A percentile compares a stretch with the other conserved stretches of the same genome.
phyloP scores from a whole-genome alignment of 2,329 filamentous ascomycete genomes.

The Colletotrichum aenigma region DNA sequence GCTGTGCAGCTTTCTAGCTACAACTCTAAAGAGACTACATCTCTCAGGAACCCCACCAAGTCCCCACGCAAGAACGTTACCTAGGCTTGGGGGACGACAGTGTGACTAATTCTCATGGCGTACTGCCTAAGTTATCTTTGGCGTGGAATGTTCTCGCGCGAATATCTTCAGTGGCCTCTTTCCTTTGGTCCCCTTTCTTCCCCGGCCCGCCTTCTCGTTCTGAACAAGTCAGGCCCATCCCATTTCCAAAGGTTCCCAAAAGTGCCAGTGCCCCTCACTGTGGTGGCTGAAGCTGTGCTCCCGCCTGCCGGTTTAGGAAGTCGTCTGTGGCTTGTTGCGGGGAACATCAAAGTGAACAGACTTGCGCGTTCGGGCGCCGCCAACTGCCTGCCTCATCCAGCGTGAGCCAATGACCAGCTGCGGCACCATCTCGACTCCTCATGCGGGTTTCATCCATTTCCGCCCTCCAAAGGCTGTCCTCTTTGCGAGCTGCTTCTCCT shows the following conservation, averaged over 20 bases:
- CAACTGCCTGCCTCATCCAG: conserved; percentile 15
- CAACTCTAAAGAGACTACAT: neutral
- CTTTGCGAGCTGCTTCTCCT: conserved; percentile 20
- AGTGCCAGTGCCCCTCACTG: conserved; percentile 13
- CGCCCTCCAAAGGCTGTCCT: conserved; percentile 37
- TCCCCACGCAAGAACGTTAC: neutral
- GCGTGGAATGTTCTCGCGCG: neutral
- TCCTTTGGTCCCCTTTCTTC: neutral
- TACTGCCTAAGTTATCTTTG: neutral
- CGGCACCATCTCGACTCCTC: conserved; percentile 18
- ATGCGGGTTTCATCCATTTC: conserved; percentile 34
- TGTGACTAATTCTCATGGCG: neutral
- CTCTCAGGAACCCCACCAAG: neutral
- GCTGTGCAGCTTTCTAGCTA: neutral
- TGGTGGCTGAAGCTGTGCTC: conserved; percentile 7
- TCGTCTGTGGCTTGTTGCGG: neutral
- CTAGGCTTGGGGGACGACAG: neutral
- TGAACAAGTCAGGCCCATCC: neutral
- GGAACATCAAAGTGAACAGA: neutral
- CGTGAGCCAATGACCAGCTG: conserved; percentile 15
- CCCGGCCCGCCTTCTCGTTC: conserved; percentile 2
- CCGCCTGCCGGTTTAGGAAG: neutral
- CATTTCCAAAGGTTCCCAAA: conserved; percentile 13
- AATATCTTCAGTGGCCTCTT: neutral
- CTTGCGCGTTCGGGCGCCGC: neutral